Evolutionary conservation across 2,329 filamentous ascomycete species (phyloP), one percentile per base, ranked within the genome.

Genomic region (Fusarium torulosum): DNA sequence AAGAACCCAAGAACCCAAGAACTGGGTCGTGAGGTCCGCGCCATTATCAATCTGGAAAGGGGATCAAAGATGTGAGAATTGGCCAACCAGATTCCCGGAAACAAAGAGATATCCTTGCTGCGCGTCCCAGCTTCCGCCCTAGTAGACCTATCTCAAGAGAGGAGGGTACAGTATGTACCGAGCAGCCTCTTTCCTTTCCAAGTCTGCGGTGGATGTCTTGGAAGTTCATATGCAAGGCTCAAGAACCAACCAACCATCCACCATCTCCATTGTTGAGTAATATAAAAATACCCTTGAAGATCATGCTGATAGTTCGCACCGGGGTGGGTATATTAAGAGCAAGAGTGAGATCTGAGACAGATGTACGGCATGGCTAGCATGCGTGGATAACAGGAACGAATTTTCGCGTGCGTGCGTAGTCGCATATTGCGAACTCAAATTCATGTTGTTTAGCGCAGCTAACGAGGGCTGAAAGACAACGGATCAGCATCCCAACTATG

Each of bases 11-110:
- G 27, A 40, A 29, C 42, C 35, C 46, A 44, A 57, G 45, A 59
- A 59, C 38, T 44, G 33, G 58, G 31, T 50, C 38, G 42, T 55
- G 25, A 49, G 43, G 31, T 57, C 60, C 43, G 33, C 37, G 38
- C 21, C 59, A 56, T 67, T 68, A 64, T 68, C 57, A 66, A 63
- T 71, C 69, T 72, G 31, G 58, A 69, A 72, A 44, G 46, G 52
- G 56, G 44, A 67, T 70, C 54, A 23, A 59, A 53, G 61, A 73
- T 68, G 59, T 61, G 53, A 53, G 49, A 57, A 58, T 31, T 65
- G 63, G 44, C 71, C 71, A 73, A 73, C 66, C 71, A 68, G 40
- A 38, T 42, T 27, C 17, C 41, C 45, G 53, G 35, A 47, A 56
- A 37, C 42, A 50, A 20, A 45, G 21, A 45, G 29, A 15, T 14